A percentile compares a stretch with the other conserved stretches of the same genome.
phyloP scores from a whole-genome alignment of 208 protist genomes.

The Naegleria lovaniensis region DNA sequence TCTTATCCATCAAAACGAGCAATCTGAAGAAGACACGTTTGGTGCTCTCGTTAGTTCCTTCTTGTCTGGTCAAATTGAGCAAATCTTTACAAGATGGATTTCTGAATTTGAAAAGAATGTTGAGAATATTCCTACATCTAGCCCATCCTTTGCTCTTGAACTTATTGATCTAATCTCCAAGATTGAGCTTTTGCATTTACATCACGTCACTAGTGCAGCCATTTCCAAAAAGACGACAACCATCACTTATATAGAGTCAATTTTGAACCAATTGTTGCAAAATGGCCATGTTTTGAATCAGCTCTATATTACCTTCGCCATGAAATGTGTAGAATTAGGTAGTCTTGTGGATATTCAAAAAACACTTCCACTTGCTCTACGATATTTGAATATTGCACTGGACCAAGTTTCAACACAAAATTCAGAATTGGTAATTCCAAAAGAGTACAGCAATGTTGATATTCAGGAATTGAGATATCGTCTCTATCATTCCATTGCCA shows the following conservation, averaged over 20 bases:
- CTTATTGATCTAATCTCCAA: neutral
- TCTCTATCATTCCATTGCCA: neutral
- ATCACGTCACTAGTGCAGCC: neutral
- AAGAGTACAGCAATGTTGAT: neutral
- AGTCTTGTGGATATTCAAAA: neutral
- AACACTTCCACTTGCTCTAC: neutral
- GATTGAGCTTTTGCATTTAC: neutral
- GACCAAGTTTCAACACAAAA: neutral
- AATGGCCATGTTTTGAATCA: neutral
- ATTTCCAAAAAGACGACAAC: neutral
- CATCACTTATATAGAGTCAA: neutral
- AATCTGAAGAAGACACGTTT: neutral
- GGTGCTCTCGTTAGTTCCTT: neutral
- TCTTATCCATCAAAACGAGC: neutral
- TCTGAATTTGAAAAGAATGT: neutral
- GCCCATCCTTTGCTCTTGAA: neutral
- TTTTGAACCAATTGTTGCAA: neutral
- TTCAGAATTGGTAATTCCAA: neutral
- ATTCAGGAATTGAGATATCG: neutral
- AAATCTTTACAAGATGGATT: neutral
- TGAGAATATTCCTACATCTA: neutral
- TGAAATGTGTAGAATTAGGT: constrained; percentile 3
- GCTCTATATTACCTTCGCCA: neutral
- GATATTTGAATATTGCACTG: constrained; percentile 20
- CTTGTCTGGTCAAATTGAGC: neutral